Evolutionary conservation across 305 asterid species (phyloP), one percentile per base, ranked within the genome.

Genomic region (Solanum aculeatissimum): DNA sequence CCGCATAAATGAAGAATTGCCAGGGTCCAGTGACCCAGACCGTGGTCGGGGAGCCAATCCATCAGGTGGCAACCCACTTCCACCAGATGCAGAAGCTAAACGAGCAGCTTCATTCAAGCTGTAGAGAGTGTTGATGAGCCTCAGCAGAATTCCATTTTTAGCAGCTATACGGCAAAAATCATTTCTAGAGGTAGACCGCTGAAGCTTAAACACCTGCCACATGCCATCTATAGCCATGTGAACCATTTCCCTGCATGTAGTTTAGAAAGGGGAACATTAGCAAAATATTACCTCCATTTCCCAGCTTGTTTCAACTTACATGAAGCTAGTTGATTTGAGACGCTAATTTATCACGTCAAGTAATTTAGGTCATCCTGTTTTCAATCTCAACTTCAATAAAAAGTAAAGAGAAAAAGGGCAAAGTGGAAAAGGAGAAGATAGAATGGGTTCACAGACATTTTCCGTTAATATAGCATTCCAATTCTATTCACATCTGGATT

Each of bases 131-230:
- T 97, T 95, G 86, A 93, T 92, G 81, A 97, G 98, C 91, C 99
- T 91, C 81, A 93, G 97, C 84, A 97, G 84, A 89, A 97, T 94
- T 86, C 99, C 99, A 85, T 91, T 93, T 90, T 93, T 97, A 85
- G 99, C 97, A 84, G 99, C 95, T 89, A 95, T 92, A 84, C 98
- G 97, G 86, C 97, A 94, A 89, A 97, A 97, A 91, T 94, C 98
- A 91, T 93, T 95, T 89, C 97, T 93, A 74, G 98, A 91, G 88
- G 99, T 93, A 42, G 97, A 94, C 83, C 95, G 93, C 89, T 94
- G 99, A 90, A 97, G 99, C 94, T 95, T 97, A 93, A 97, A 94
- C 83, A 97, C 97, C 93, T 97, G 99, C 99, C 99, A 97, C 98
- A 94, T 94, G 90, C 98, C 99, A 93, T 97, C 99, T 83, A 97